These are phyloP conservation scores for Trypanosoma mega DNA, from an alignment of 208 protist genomes.

Conservation along the genomic window DNA sequence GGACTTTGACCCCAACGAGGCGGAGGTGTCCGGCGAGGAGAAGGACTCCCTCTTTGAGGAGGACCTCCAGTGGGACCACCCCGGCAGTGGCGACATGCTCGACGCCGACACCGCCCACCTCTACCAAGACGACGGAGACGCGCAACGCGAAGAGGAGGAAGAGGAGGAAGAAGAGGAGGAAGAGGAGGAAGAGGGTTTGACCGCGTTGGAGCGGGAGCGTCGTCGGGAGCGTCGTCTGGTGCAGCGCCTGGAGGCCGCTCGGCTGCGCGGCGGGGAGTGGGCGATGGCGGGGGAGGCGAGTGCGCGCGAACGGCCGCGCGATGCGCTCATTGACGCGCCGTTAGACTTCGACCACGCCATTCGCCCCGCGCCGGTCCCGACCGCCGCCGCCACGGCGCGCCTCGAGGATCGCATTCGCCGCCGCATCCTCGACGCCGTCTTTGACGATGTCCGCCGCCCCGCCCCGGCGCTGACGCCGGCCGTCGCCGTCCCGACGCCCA, in stretches of 20 bases:
- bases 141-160: slow-evolving; percentile 25
- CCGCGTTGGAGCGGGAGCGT: slow-evolving; percentile 69
- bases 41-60: slow-evolving; percentile 61
- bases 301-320: slow-evolving; percentile 69
- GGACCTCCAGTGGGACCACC: slow-evolving; percentile 63
- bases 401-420: slow-evolving; percentile 89
- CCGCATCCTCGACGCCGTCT: slow-evolving; percentile 75
- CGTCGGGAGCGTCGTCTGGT: slow-evolving; percentile 67
- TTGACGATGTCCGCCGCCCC: slow-evolving; percentile 80
- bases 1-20: slow-evolving; percentile 61
- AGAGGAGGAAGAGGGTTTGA: slow-evolving; percentile 62
- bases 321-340: slow-evolving; percentile 83
- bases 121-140: slow-evolving; percentile 1
- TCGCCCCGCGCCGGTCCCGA: slow-evolving; percentile 85
- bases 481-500: slow-evolving; percentile 33
- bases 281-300: slow-evolving; percentile 80
- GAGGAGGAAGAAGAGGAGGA: slow-evolving; percentile 68
- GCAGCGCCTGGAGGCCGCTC: slow-evolving; percentile 69
- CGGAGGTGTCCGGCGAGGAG: slow-evolving; percentile 35
- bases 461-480: slow-evolving; percentile 14
- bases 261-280: slow-evolving; percentile 80
- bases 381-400: slow-evolving; percentile 73
- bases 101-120: slow-evolving; percentile 16
- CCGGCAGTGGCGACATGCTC: slow-evolving; percentile 47
- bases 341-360: slow-evolving; percentile 90